These are phyloP conservation scores for Stagonosporopsis rhizophila DNA, from an alignment of 2,329 filamentous ascomycete species.

Conservation along the genomic window DNA sequence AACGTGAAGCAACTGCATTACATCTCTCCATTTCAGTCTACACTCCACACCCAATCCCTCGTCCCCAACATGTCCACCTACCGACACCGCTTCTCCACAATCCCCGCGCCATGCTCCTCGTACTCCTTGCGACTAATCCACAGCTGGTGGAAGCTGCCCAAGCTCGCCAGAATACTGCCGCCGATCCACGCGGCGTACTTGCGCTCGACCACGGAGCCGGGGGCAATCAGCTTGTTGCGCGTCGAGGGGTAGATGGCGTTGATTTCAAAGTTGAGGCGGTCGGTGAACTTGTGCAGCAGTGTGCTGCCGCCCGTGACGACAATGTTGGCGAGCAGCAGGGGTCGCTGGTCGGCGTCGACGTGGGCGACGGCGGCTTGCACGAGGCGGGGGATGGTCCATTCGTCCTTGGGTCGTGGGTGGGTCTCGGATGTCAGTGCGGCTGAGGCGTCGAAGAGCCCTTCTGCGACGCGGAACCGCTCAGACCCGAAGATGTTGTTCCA, in stretches of 20 bases:
- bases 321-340: slow-evolving; percentile 83
- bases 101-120: slow-evolving; percentile 87
- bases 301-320: slow-evolving; percentile 90
- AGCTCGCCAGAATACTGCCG: slow-evolving; percentile 90
- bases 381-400: slow-evolving; percentile 82
- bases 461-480: slow-evolving; percentile 84
- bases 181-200: slow-evolving; percentile 96
- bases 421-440: slow-evolving; percentile 67
- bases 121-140: slow-evolving; percentile 99
- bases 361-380: slow-evolving; percentile 78
- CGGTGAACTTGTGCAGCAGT: slow-evolving; percentile 88
- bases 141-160: slow-evolving; percentile 99
- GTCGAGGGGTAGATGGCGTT: slow-evolving; percentile 81
- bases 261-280: slow-evolving; percentile 86
- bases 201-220: slow-evolving; percentile 84
- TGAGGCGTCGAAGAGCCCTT: slow-evolving; percentile 89
- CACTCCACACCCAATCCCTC: no score
- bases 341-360: slow-evolving; percentile 88
- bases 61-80: slow-evolving; percentile 48
- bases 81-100: slow-evolving; percentile 97
- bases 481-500: slow-evolving; percentile 94
- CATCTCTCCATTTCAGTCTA: neutral
- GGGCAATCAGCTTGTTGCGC: slow-evolving; percentile 86
- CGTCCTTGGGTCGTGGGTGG: slow-evolving; percentile 65
- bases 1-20: no score